Conservation (phyloP, 345 rosid species). For the Cochlearia excelsa region DNA sequence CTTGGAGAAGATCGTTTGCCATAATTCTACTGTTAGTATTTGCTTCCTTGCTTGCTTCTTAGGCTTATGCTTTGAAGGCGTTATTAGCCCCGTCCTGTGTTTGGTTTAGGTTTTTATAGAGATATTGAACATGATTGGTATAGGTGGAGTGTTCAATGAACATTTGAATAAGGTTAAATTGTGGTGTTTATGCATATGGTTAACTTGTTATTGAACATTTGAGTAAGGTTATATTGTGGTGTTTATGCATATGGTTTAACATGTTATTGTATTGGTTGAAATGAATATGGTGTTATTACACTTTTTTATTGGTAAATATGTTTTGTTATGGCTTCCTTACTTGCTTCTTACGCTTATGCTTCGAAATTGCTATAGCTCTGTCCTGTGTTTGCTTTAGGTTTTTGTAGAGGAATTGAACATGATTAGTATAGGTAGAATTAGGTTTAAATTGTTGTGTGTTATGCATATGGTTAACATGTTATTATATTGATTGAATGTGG, state of each 20-base stretch:
- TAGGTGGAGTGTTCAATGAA: constrained; percentile 30
- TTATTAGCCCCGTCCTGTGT: constrained; percentile 2
- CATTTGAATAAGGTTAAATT: constrained; percentile 27
- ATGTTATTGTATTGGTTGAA: too few species aligned
- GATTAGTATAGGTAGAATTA: constrained; percentile 31
- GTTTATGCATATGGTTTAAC: constrained; percentile 11
- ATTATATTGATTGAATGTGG: too few species aligned
- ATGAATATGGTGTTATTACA: too few species aligned
- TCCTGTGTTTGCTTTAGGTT: constrained; percentile 18
- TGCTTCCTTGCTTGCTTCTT: not conserved
- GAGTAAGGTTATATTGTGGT: constrained; percentile 29
- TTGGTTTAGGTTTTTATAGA: constrained; percentile 24
- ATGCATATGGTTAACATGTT: not conserved
- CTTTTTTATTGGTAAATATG: too few species aligned
- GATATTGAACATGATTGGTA: constrained; percentile 28
- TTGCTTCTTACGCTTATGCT: too few species aligned
- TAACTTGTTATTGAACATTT: constrained; percentile 13
- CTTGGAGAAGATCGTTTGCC: constrained; percentile 88
- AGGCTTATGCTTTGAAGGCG: too few species aligned
- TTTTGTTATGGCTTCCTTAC: not conserved
- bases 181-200: constrained; percentile 17
- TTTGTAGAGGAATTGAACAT: constrained; percentile 27
- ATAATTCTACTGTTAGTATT: constrained; percentile 85
- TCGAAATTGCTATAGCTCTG: not conserved
- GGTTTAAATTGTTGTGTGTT: constrained; percentile 27